Percentiles rank a stretch among this genome's conserved stretches.
Evolutionary conservation across 75 land plant species (phyloP).

Genomic region (Picea glauca): DNA sequence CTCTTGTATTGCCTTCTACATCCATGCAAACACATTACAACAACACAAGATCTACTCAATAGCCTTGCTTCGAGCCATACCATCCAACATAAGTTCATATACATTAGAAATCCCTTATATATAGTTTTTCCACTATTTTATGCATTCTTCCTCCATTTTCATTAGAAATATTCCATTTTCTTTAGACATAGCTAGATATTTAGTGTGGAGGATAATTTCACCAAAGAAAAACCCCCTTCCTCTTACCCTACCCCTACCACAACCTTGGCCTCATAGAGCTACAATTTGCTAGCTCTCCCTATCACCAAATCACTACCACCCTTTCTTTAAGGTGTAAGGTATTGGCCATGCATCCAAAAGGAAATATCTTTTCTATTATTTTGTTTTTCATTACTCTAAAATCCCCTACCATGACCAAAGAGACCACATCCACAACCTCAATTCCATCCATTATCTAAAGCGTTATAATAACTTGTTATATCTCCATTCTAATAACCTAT

Average conservation of each 20-base stretch:
- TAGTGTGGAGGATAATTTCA: not conserved
- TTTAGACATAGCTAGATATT: not conserved
- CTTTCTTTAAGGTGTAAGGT: too few relatives aligned
- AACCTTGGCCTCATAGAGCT: not conserved
- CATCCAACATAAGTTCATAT: too few relatives aligned
- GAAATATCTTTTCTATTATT: not conserved
- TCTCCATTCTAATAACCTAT: slow-evolving; percentile 26
- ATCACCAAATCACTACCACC: too few relatives aligned
- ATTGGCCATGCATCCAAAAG: not conserved
- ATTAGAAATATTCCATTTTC: not conserved
- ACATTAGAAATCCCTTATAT: too few relatives aligned
- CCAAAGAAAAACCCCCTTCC: not conserved
- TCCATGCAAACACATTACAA: too few relatives aligned
- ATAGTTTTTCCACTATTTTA: too few relatives aligned
- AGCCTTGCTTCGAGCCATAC: too few relatives aligned
- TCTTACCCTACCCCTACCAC: not conserved
- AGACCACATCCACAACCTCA: slow-evolving; percentile 21
- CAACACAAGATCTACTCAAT: too few relatives aligned
- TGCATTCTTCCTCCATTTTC: too few relatives aligned
- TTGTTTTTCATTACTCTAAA: slow-evolving; percentile 9
- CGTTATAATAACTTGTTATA: not conserved
- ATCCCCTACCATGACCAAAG: slow-evolving; percentile 25
- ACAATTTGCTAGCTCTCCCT: too few relatives aligned
- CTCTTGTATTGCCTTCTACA: too few relatives aligned
- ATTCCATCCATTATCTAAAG: slow-evolving; percentile 12